Evolutionary conservation across 2,329 filamentous ascomycete species (phyloP), one percentile per base, ranked within the genome.

Genomic region (Huntiella moniliformis): DNA sequence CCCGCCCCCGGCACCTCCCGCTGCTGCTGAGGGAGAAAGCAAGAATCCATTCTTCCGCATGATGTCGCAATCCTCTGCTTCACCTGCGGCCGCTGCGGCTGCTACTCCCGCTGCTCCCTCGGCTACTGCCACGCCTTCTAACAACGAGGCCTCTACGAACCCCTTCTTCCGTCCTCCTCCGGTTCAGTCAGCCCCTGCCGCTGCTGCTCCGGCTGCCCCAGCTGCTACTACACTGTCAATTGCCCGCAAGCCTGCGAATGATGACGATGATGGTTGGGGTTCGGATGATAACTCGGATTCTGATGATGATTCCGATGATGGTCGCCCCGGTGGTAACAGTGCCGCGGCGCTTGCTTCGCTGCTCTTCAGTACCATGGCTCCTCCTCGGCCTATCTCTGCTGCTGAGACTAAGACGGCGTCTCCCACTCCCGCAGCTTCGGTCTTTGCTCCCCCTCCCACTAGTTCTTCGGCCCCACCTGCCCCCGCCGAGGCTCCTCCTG

Each of bases 1-100:
- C 10, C 32, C 42, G 38, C 62, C 68, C 3, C 64, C 67, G n/a
- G 67, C 68, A 28, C 70, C 70, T 48, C 67, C 73, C 38, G 67
- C 70, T 3, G 64, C 68, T 4, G 37, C 41, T n/a, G 79, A 84
- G 53, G 69, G 73, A 2, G 83, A 93, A 61, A 94, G 85, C 55
- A 88, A 83, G 60, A 96, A 96, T 58, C 91, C 91, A 2, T 98
- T 93, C 66, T 85, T 88, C 66, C 84, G 81, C 62, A 91, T 87
- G 65, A 77, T 92, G 68, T 78, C 77, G 42, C 80, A 87, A 58
- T 63, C 68, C 13, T 63, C 74, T 8, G 61, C 67, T 45, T 59
- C 64, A 35, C 55, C 63, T 10, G 55, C 61, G 11, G 12, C 38
- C 12, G 7, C 46, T 13, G 40, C 40, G 4, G 10, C 46, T 43